Base-by-base conservation (phyloP, 768 basidiomycete species). In the Amylocystis lapponica region DNA sequence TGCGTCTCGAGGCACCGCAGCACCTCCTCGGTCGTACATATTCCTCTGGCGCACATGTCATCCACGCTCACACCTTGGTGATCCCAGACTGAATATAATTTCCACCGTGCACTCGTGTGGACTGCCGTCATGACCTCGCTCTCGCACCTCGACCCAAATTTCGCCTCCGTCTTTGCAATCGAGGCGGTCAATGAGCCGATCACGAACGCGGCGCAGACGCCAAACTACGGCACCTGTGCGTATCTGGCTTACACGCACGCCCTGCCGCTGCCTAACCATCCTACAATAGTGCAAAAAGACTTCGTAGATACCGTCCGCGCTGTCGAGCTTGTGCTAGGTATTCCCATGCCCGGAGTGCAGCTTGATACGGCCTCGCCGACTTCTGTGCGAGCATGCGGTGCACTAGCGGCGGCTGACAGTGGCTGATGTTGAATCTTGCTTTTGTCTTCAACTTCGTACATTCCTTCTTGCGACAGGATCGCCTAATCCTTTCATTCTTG, bases 111-210 rank as follows among this genome's bases (percentile, higher is more conserved):
- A 7, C 66, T 90, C 35, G 64, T 81, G n/a, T 90, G 87, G 87
- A 78, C 85, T 0, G 79, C 79, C 11, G 82, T 89, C 16, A 88
- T 89, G 81, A 82, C 87, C 1, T 62, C 73, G 9, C 65, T 90
- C 4, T 65, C 83, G 1, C 87, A 90, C 51, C 62, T 83, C 26
- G 81, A 88, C 55, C 71, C 85, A 5, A 64, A 67, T 30, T 90
- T 90, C 54, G 63, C 52, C 14, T 76, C 67, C 25, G 85, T 83
- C 14, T 79, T 82, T 32, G 67, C 82, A 2, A 81, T 90, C 23
- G 75, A 90, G 51, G 87, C 87, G 1, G 68, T 83, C 21, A 90
- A 90, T 48, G 87, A 90, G 45, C 83, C 83, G 0, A 77, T 86
- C 52, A 83, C 79, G 82, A 64, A 90, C 53, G 83, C 84, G 6